These are phyloP conservation scores for Selaginella moellendorffii DNA, from an alignment of 75 land plant species.

Conservation along the genomic window DNA sequence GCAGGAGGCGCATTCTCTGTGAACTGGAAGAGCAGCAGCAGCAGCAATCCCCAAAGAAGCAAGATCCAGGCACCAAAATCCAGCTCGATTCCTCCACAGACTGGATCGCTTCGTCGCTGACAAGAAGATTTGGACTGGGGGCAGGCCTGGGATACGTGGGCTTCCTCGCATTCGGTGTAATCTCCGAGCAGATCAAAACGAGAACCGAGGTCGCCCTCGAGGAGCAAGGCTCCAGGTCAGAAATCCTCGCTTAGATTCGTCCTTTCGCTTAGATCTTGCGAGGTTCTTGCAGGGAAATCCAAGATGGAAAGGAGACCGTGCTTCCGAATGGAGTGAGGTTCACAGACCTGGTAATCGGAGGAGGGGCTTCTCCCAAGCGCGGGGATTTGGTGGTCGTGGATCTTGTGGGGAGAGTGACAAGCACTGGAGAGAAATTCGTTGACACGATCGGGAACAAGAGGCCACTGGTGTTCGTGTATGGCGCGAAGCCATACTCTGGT, in stretches of 20 bases:
- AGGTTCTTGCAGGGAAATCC: constrained; percentile 42
- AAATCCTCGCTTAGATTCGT: too few species aligned
- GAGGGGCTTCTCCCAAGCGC: constrained; percentile 48
- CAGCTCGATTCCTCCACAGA: constrained; percentile 66
- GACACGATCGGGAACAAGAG: constrained; percentile 49
- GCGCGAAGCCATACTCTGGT: constrained; percentile 55
- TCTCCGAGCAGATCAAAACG: constrained; percentile 88
- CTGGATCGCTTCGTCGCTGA: constrained; percentile 71
- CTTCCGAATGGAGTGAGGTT: constrained; percentile 69
- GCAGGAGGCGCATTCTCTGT: too few species aligned
- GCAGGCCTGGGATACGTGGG: constrained; percentile 86
- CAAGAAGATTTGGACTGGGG: constrained; percentile 72
- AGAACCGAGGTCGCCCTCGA: constrained; percentile 59
- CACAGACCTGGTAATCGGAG: constrained; percentile 55
- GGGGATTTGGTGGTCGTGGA: constrained; percentile 79
- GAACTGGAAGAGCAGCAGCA: too few species aligned
- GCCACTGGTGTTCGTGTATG: constrained; percentile 67
- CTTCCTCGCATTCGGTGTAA: constrained; percentile 73
- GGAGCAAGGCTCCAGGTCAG: constrained; percentile 56
- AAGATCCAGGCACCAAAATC: too few species aligned
- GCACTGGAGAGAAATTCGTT: constrained; percentile 45
- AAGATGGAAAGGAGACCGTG: constrained; percentile 41
- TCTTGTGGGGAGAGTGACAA: constrained; percentile 37
- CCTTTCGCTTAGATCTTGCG: neutral
- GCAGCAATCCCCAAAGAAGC: constrained; percentile 9